These are phyloP conservation scores for Aspergillus bertholletiae DNA, from an alignment of 495 filamentous ascomycete genomes.

Conservation along the genomic window DNA sequence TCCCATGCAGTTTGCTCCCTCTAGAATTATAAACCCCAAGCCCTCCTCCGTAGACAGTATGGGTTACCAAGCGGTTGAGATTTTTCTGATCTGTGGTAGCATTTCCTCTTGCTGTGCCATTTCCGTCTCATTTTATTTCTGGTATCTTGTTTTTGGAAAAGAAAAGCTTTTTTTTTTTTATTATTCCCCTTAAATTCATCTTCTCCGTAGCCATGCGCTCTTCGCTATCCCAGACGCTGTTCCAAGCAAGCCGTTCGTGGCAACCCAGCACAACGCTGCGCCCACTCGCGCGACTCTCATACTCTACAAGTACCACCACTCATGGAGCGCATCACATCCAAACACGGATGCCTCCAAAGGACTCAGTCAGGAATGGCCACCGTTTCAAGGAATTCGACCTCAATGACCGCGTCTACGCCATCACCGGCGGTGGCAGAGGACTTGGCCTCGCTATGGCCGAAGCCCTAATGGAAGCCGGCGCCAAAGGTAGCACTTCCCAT, in stretches of 20 bases:
- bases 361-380: slow-evolving; percentile 14
- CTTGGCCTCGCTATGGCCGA: slow-evolving; percentile 65
- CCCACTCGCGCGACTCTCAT: slow-evolving; percentile 4
- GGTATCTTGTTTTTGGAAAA: too few relatives aligned
- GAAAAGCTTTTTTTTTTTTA: slow-evolving; percentile 1
- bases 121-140: not conserved
- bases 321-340: slow-evolving; percentile 34
- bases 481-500: slow-evolving; percentile 45
- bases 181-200: not conserved
- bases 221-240: slow-evolving; percentile 13
- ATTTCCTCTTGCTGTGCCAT: not conserved
- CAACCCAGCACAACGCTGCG: slow-evolving; percentile 3
- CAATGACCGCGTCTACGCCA: slow-evolving; percentile 52
- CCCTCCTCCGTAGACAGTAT: not conserved
- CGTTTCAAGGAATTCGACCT: slow-evolving; percentile 53
- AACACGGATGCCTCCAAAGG: slow-evolving; percentile 24
- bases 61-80: not conserved
- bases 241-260: slow-evolving; percentile 8
- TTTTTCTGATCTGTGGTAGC: slow-evolving; percentile 1
- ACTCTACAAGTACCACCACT: slow-evolving; percentile 9
- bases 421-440: slow-evolving; percentile 61
- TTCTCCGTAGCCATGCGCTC: slow-evolving; percentile 15
- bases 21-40: slow-evolving; percentile 16
- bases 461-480: slow-evolving; percentile 67
- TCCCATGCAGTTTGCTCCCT: not conserved